Conservation (phyloP, 257 asterid genomes). For the Fraxinus cuspidata region DNA sequence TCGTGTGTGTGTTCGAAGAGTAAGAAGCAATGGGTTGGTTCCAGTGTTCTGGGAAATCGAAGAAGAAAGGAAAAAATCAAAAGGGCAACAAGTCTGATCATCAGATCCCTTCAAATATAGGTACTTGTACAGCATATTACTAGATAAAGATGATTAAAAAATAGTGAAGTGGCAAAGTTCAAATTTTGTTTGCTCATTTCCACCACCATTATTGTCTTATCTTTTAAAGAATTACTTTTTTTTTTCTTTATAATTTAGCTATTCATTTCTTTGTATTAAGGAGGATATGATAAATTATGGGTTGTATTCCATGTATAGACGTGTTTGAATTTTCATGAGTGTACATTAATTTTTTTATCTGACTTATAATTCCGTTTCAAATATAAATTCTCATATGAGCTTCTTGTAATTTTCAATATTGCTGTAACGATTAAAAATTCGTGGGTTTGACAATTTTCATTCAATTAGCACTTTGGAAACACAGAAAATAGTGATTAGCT, state of each 20-base stretch:
- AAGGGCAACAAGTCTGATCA: conserved; percentile 47
- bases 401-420: neutral
- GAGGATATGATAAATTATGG: neutral
- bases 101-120: conserved; percentile 71
- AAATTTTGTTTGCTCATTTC: neutral
- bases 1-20: neutral
- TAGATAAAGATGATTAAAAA: neutral
- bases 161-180: neutral
- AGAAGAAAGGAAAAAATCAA: conserved; percentile 51
- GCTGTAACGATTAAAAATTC: neutral
- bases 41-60: conserved; percentile 69
- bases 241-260: neutral
- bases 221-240: neutral
- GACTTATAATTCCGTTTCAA: neutral
- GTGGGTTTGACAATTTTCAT: neutral
- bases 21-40: conserved; percentile 59
- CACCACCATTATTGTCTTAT: neutral
- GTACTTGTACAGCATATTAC: conserved; percentile 29
- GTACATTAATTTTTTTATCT: neutral
- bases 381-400: neutral
- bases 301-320: neutral
- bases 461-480: neutral
- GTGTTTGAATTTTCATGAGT: neutral
- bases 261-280: neutral
- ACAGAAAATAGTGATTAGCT: neutral